Conservation (phyloP, 2,329 filamentous ascomycete genomes). For the Dactylellina haptotyla region DNA sequence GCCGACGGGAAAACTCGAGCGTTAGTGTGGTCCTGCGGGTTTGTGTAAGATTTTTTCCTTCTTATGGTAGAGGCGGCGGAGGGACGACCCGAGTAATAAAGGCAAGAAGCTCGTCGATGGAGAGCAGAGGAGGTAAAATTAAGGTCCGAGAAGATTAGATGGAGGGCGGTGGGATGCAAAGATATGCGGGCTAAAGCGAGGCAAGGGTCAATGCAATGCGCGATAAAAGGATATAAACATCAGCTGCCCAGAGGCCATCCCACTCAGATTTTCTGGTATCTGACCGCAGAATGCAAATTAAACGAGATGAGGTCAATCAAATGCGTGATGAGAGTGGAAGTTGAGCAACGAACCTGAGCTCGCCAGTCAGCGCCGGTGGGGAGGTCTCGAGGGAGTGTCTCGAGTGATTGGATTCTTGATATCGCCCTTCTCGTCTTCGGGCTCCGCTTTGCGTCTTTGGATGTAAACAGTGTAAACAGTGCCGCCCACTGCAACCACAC, state of each 20-base stretch:
- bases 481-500: too few relatives aligned
- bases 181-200: slow-evolving; percentile 45
- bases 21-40: not conserved
- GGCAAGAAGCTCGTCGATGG: slow-evolving; percentile 25
- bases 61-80: not conserved
- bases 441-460: slow-evolving; percentile 27
- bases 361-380: slow-evolving; percentile 1
- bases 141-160: slow-evolving; percentile 28
- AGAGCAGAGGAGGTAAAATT: slow-evolving; percentile 46
- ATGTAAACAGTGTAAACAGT: too few relatives aligned
- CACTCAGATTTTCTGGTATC: not conserved
- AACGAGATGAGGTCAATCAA: not conserved
- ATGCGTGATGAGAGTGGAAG: slow-evolving; percentile 3
- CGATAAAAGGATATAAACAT: slow-evolving; percentile 52
- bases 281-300: not conserved
- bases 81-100: slow-evolving; percentile 1
- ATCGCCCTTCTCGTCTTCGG: slow-evolving; percentile 31
- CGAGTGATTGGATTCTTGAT: too few relatives aligned
- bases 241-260: not conserved
- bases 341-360: not conserved
- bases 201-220: slow-evolving; percentile 51
- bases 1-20: slow-evolving; percentile 22
- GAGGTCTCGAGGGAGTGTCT: too few relatives aligned
- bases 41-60: not conserved
- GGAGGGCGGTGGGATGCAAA: slow-evolving; percentile 20